Percentiles rank a stretch among this genome's conserved stretches.
Evolutionary conservation across 2,329 filamentous ascomycete genomes (phyloP).

Genomic region (Sporothrix dimorphospora): DNA sequence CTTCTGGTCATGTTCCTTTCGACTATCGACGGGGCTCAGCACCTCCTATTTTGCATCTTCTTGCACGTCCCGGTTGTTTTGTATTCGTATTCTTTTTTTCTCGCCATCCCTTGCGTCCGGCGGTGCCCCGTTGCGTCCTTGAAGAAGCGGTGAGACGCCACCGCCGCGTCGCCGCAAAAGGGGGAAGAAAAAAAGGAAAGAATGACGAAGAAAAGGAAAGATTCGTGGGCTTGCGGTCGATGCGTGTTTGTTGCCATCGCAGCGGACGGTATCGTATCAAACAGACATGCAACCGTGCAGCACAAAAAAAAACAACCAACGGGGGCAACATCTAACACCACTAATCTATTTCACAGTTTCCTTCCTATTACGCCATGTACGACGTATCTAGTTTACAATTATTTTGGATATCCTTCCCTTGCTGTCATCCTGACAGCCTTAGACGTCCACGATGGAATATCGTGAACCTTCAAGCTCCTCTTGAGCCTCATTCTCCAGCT

Average conservation of each 20-base stretch:
- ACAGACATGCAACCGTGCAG: not conserved
- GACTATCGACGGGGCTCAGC: not conserved
- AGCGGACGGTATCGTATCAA: not conserved
- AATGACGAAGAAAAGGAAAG: not conserved
- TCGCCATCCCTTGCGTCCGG: not conserved
- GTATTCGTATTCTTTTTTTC: not conserved
- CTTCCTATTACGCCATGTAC: not conserved
- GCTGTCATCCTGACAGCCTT: not conserved
- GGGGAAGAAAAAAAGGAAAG: not conserved
- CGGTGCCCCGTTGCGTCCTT: not conserved
- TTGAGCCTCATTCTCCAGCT: not conserved
- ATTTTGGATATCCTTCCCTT: not conserved
- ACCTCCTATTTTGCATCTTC: not conserved
- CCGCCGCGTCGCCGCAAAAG: not conserved
- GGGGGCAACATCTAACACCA: not conserved
- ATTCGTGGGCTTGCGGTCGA: not conserved
- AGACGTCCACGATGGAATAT: not conserved
- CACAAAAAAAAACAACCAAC: not conserved
- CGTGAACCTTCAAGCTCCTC: not conserved
- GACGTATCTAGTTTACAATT: not conserved
- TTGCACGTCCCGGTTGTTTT: not conserved
- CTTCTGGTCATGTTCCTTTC: not conserved
- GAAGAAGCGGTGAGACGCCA: conserved; percentile 3
- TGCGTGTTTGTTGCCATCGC: not conserved
- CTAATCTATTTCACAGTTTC: not conserved